phyloP scores from a whole-genome alignment of 371 early-diverging fungal genomes.

The Mortierella sp. region DNA sequence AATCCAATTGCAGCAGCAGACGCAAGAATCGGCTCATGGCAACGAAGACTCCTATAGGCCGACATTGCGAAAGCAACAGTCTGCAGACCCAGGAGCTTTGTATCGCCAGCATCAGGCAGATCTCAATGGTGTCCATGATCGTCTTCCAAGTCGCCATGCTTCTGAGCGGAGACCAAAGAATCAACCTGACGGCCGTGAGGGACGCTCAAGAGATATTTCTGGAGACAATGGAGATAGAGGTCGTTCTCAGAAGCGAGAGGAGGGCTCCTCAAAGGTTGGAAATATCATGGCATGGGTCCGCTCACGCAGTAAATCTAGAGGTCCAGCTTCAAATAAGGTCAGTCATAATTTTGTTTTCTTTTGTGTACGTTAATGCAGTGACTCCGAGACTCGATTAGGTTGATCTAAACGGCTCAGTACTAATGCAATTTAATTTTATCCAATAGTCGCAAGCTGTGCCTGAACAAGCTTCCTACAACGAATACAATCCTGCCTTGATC shows the following conservation, averaged over 20 bases:
- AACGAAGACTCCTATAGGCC: constrained; percentile 9
- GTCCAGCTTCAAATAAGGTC: background rate
- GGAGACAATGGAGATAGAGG: constrained; percentile 30
- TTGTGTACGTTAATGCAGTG: no score
- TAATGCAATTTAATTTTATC: no score
- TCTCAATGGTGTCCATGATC: constrained; percentile 3
- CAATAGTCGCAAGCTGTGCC: constrained; percentile 14
- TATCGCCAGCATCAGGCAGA: constrained; percentile 40
- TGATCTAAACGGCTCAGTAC: no score
- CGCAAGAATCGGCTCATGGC: background rate
- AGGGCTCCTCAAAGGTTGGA: constrained; percentile 30
- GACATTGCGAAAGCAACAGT: constrained; percentile 39
- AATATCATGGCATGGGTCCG: constrained; percentile 31
- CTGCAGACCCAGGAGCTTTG: constrained; percentile 38
- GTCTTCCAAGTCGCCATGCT: constrained; percentile 29
- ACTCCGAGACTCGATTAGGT: no score
- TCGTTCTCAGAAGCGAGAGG: constrained; percentile 22
- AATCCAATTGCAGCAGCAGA: background rate
- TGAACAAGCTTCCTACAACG: constrained; percentile 30
- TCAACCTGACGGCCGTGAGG: constrained; percentile 11
- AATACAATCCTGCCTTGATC: constrained; percentile 48
- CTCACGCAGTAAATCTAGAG: constrained; percentile 51
- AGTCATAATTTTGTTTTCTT: no score
- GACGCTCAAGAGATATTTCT: constrained; percentile 9
- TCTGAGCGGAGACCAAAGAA: constrained; percentile 36